Conservation (phyloP, 176 grass and related monocot genomes). For the maize (Zea mays) region DNA sequence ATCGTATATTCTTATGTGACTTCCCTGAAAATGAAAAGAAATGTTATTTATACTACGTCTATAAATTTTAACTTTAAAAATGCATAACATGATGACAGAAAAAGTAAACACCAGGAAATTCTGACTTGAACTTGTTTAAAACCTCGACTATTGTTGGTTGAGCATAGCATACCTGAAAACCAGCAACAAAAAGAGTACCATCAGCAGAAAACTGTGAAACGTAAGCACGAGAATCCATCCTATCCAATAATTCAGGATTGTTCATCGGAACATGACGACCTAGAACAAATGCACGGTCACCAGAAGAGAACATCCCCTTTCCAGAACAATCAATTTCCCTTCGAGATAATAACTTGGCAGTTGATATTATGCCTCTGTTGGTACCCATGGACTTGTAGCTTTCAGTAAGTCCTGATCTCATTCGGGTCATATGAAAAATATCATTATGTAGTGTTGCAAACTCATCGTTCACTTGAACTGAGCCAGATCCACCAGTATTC, state of each 20-base stretch:
- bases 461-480: constrained; percentile 41
- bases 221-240: constrained; percentile 67
- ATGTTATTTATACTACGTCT: background rate
- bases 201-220: constrained; percentile 82
- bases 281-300: constrained; percentile 64
- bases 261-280: constrained; percentile 62
- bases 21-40: constrained; percentile 47
- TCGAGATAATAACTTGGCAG: constrained; percentile 59
- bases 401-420: constrained; percentile 61
- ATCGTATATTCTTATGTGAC: constrained; percentile 84
- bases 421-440: constrained; percentile 69
- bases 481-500: constrained; percentile 42
- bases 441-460: constrained; percentile 65
- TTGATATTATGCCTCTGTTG: constrained; percentile 42
- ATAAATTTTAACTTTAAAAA: background rate
- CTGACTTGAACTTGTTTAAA: constrained; percentile 17
- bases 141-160: constrained; percentile 1
- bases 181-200: constrained; percentile 79
- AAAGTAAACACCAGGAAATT: constrained; percentile 2
- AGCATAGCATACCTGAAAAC: constrained; percentile 63
- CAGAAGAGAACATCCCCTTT: constrained; percentile 61
- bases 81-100: background rate
- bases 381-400: constrained; percentile 45
- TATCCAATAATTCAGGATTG: constrained; percentile 53
- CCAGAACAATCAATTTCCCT: constrained; percentile 64